phyloP scores from a whole-genome alignment of 768 basidiomycete species.

The Xanthoconium purpureum region DNA sequence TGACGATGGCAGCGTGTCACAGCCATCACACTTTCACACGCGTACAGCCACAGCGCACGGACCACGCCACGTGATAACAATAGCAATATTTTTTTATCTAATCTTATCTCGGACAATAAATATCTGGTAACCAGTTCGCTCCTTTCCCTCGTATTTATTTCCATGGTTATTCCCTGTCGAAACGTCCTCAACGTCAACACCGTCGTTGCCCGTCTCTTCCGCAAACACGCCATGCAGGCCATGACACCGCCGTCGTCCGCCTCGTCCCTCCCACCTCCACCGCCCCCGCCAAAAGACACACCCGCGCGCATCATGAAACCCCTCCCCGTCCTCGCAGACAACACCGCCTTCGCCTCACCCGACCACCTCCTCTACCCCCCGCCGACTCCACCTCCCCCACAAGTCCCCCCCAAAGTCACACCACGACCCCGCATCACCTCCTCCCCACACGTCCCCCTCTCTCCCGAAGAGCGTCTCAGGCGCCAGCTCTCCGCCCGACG shows the following conservation, averaged over 20 bases:
- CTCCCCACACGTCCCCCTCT: conserved; percentile 11
- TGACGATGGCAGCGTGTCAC: conserved; percentile 28
- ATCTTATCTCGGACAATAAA: conserved; percentile 23
- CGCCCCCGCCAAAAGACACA: conserved; percentile 26
- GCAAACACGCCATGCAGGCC: conserved; percentile 13
- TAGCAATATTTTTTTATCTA: conserved; percentile 8
- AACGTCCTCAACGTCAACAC: conserved; percentile 1
- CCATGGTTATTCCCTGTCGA: conserved; percentile 15
- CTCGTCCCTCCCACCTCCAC: conserved; percentile 10
- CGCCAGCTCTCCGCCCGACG: conserved; percentile 22
- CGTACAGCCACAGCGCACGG: conserved; percentile 26
- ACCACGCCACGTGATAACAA: conserved; percentile 17
- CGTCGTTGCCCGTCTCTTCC: conserved; percentile 15
- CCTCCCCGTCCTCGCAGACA: conserved; percentile 18
- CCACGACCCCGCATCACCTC: conserved; percentile 2
- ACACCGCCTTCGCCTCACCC: background rate
- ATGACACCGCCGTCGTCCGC: background rate
- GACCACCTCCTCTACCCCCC: conserved; percentile 2
- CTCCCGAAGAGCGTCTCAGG: conserved; percentile 27
- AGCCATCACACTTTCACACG: conserved; percentile 25
- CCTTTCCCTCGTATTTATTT: background rate
- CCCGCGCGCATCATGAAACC: conserved; percentile 13
- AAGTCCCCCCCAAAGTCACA: background rate
- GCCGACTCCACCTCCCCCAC: conserved; percentile 5
- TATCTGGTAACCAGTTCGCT: conserved; percentile 6